Evolutionary conservation across 306 rosid species (phyloP).

Genomic region (Inga oerstediana): DNA sequence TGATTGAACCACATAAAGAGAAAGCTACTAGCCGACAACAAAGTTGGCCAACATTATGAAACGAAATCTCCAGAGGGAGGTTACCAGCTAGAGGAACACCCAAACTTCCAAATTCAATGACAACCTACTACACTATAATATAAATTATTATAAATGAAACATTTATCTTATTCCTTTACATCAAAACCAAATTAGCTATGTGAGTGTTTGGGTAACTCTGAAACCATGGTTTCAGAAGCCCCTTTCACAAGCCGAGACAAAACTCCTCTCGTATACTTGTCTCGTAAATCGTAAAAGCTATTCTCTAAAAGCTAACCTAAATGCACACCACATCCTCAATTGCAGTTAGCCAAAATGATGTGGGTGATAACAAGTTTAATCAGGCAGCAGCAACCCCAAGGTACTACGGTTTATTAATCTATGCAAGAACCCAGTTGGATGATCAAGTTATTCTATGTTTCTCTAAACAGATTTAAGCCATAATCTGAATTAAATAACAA

Average conservation of each 20-base stretch:
- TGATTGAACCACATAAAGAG: not conserved
- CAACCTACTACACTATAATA: not conserved
- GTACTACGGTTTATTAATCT: not conserved
- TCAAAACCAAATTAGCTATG: not conserved
- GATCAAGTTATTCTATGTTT: not conserved
- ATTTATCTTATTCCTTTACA: not conserved
- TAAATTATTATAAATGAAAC: not conserved
- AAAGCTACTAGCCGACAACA: not conserved
- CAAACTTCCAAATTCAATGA: not conserved
- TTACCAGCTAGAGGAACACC: not conserved
- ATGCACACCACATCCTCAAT: not conserved
- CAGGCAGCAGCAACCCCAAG: not conserved
- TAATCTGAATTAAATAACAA: not conserved
- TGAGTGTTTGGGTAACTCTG: no score
- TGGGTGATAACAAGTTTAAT: not conserved
- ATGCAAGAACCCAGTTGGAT: not conserved
- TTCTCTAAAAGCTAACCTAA: no score
- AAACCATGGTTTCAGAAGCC: no score
- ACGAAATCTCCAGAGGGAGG: not conserved
- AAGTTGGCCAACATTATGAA: not conserved
- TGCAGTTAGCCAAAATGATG: not conserved
- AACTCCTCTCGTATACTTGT: no score
- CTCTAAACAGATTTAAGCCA: not conserved
- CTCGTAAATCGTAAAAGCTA: no score
- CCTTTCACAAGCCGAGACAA: no score